Base-by-base conservation (phyloP, 169 alveolate genomes). In the Cryptosporidium sp. region DNA sequence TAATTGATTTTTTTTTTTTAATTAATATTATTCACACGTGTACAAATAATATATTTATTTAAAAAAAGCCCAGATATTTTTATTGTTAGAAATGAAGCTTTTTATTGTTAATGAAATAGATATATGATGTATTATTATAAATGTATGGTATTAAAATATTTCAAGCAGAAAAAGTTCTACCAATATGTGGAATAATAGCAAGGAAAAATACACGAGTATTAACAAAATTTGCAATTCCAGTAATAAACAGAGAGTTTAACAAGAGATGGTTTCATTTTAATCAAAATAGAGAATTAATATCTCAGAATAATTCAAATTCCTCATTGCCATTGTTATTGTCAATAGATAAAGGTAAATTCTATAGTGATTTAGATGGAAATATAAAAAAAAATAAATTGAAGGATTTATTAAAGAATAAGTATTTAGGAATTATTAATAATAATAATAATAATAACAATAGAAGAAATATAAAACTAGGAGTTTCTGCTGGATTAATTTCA, bases 391-490 rank as follows among this genome's bases (percentile, higher is more conserved):
- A 10, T n/a, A 56, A 37, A n/a, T 23, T 56, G 3, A 10, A 10
- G 14, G 67, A 56, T 56, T 56, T 23, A 21, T n/a, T 56, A 56
- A 56, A 21, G 6, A 26, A 26, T 2, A 56, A 56, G 31, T 56
- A 56, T 21, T 23, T 21, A 4, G 26, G 37, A 56, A 23, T 26
- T n/a, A n/a, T 56, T 23, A 56, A 56, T 26, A 29, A 65, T 35
- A 35, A 56, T 1, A n/a, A 31, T 31, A 31, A 2, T 31, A 31
- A 2, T 31, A 31, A 31, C 0, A 31, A 31, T 5, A 60, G 23
- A 58, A n/a, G 6, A 51, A 70, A 70, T 29, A 21, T 56, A n/a
- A 56, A 31, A 73, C 29, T 73, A 16, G 86, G 86, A 31, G 14
- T 29, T 21, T 52, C 72, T 31, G 39, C 68, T 10, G 58, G 68